Base-by-base conservation (phyloP, 1,139 yeast species). In the Torulaspora globosa region DNA sequence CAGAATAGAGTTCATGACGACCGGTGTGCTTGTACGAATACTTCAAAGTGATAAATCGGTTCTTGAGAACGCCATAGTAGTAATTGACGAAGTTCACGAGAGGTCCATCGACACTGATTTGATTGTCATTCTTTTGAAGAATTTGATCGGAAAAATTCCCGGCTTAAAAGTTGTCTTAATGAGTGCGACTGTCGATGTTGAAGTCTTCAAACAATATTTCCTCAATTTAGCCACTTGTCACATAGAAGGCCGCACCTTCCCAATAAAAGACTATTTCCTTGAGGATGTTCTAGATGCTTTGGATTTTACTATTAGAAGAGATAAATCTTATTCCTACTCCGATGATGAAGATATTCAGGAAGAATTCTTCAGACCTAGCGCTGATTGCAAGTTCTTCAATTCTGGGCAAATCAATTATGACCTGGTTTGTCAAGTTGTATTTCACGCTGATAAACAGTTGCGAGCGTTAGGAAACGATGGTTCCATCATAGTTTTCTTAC, bases 11-110 rank as follows among this genome's bases (percentile, higher is more conserved):
- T 92, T 92, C 65, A 87, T 87, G 43, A 92, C 98, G 1, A 86
- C 96, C 0, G 97, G 98, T 75, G 95, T 92, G 1, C 71, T 90
- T 41, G 76, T 92, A 24, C 73, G 97, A 54, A 85, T 90, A 81
- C 71, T 92, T 31, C 97, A 90, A 62, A 68, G 70, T 43, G 63
- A 63, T 44, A 50, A 48, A 18, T 49, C 49, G 1, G 69, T 80
- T 39, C 73, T 88, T 47, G 73, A 76, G n/a, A 70, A 77, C 45
- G 67, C 70, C 0, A 60, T 69, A 27, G 57, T 90, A 21, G 80
- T 92, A 36, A 80, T 92, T 40, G 98, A 92, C 70, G 98, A 92
- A 67, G 97, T 92, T 11, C 98, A 92, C 62, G 98, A 92, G 67
- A 71, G 97, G 54, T 88, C 97, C 0, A 79, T 92, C 41, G 97